Evolutionary conservation across 164 flowering plant genomes (phyloP).

Genomic region (Tinospora cordifolia): DNA sequence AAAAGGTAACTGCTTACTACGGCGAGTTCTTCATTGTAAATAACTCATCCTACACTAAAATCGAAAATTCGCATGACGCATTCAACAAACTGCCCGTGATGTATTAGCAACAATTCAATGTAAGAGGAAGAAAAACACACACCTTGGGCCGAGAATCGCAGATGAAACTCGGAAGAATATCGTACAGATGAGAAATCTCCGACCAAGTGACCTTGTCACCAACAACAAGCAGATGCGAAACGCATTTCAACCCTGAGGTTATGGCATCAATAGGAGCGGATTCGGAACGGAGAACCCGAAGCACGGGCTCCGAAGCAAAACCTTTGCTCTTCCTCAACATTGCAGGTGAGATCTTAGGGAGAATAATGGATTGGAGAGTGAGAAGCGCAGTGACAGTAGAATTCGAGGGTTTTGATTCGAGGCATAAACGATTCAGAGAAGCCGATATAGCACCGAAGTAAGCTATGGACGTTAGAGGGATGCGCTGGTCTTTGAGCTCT

Average conservation of each 20-base stretch:
- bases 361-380: constrained; percentile 36
- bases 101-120: no score
- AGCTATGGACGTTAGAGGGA: constrained; percentile 47
- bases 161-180: constrained; percentile 35
- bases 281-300: constrained; percentile 24
- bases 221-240: constrained; percentile 34
- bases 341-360: constrained; percentile 37
- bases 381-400: constrained; percentile 40
- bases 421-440: constrained; percentile 25
- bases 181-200: constrained; percentile 37
- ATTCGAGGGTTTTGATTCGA: no score
- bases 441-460: constrained; percentile 62
- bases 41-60: no score
- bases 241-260: constrained; percentile 49
- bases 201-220: constrained; percentile 43
- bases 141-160: constrained; percentile 65
- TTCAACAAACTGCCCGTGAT: no score
- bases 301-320: constrained; percentile 28
- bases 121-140: neutral
- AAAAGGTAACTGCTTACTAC: no score
- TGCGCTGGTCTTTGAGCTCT: constrained; percentile 59
- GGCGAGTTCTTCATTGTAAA: no score
- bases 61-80: no score
- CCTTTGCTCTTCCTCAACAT: constrained; percentile 41
- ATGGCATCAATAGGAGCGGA: constrained; percentile 20